A percentile compares a stretch with the other conserved stretches of the same genome.
Evolutionary conservation across 1,139 yeast genomes (phyloP).

Genomic region (Yamadazyma spencermartinsiae): DNA sequence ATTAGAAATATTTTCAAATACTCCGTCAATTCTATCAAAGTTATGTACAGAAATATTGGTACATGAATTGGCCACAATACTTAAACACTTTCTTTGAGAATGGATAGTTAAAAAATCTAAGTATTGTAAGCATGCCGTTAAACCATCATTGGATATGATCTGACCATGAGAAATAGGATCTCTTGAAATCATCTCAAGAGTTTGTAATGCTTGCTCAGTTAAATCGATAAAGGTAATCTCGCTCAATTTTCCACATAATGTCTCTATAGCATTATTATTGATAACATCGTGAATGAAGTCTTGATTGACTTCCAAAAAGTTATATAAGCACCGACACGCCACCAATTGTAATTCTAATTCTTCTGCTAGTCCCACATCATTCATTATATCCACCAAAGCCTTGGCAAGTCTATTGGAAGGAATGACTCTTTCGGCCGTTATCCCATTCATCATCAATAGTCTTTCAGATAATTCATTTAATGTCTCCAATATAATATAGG

Average conservation of each 20-base stretch:
- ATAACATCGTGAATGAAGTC: slow-evolving; percentile 68
- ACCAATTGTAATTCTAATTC: slow-evolving; percentile 79
- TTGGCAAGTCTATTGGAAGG: slow-evolving; percentile 61
- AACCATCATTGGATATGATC: slow-evolving; percentile 59
- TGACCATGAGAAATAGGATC: slow-evolving; percentile 50
- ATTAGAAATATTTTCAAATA: slow-evolving; percentile 61
- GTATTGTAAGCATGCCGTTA: slow-evolving; percentile 68
- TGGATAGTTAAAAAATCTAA: slow-evolving; percentile 88
- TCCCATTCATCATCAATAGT: slow-evolving; percentile 66
- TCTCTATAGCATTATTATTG: slow-evolving; percentile 64
- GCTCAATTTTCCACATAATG: slow-evolving; percentile 62
- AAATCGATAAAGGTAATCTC: slow-evolving; percentile 86
- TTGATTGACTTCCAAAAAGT: slow-evolving; percentile 74
- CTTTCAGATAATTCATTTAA: slow-evolving; percentile 63
- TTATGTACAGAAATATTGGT: slow-evolving; percentile 45
- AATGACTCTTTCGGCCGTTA: slow-evolving; percentile 61
- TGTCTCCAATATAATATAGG: slow-evolving; percentile 53
- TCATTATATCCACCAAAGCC: slow-evolving; percentile 59
- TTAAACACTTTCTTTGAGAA: slow-evolving; percentile 82
- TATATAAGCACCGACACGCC: slow-evolving; percentile 83
- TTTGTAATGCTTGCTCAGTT: slow-evolving; percentile 88
- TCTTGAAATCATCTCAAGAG: slow-evolving; percentile 67
- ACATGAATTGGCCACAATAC: slow-evolving; percentile 78
- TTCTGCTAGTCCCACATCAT: slow-evolving; percentile 57
- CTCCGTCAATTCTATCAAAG: slow-evolving; percentile 51